Conservation (phyloP, 305 asterid species). For the Striga hermonthica region DNA sequence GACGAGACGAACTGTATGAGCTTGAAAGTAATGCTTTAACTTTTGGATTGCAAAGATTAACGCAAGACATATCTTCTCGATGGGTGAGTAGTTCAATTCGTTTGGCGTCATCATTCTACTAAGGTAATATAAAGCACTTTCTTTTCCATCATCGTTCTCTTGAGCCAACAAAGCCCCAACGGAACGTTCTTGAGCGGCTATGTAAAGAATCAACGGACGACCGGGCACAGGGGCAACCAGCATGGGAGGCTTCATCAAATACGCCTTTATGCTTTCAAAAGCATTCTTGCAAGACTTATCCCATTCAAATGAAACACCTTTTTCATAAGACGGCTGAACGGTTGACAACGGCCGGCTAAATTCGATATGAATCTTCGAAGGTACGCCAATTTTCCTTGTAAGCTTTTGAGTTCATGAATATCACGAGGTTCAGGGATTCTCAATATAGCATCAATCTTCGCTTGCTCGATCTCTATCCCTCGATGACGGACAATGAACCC, state of each 20-base stretch:
- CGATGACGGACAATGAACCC: background rate
- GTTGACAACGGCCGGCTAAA: background rate
- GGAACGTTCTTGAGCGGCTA: background rate
- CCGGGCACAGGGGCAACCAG: background rate
- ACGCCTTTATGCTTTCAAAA: background rate
- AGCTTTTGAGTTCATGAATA: constrained; percentile 5
- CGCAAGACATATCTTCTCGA: no score
- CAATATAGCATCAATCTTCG: background rate
- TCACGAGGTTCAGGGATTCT: background rate
- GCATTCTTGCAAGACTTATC: background rate
- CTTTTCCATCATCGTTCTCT: background rate
- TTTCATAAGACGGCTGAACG: background rate
- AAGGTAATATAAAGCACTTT: no score
- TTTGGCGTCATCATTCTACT: no score
- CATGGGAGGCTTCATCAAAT: background rate
- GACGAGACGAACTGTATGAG: no score
- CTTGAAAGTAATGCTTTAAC: no score
- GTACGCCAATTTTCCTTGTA: constrained; percentile 20
- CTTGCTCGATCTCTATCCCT: background rate
- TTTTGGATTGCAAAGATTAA: no score
- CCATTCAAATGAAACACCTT: background rate
- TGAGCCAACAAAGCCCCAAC: background rate
- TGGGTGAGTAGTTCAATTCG: no score
- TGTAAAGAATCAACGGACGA: background rate
- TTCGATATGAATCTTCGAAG: constrained; percentile 14